Evolutionary conservation across 2,329 filamentous ascomycete genomes (phyloP).

Genomic region (Paradendryphiella salina): DNA sequence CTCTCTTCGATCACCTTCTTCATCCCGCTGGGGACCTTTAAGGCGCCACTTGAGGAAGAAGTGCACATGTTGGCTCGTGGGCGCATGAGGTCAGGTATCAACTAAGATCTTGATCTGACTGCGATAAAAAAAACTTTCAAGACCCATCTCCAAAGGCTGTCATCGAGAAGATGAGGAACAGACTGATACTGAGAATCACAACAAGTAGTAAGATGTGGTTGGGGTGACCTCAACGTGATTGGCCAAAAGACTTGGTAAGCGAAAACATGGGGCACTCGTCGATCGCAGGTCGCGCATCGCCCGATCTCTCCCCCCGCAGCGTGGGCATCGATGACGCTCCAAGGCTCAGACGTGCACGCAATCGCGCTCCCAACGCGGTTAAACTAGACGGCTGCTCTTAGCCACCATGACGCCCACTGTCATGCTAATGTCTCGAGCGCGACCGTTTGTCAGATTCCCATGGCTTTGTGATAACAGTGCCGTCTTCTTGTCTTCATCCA

Average conservation of each 20-base stretch:
- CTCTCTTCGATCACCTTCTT: not conserved
- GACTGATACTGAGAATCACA: not conserved
- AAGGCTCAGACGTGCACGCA: slow-evolving; percentile 4
- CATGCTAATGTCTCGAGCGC: not conserved
- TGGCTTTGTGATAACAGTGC: not conserved
- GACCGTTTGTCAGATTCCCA: not conserved
- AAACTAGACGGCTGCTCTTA: slow-evolving; percentile 1
- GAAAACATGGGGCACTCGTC: slow-evolving; percentile 1
- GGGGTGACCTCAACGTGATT: not conserved
- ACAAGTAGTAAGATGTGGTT: not conserved
- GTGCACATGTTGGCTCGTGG: not conserved
- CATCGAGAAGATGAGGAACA: no score
- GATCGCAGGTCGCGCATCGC: slow-evolving; percentile 1
- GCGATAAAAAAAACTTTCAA: no score
- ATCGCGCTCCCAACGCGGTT: slow-evolving; percentile 6
- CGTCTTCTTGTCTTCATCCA: not conserved
- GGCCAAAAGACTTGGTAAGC: not conserved
- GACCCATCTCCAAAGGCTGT: no score
- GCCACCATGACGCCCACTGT: slow-evolving; percentile 11
- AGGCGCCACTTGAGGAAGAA: not conserved
- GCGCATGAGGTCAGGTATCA: no score
- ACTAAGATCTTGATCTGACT: no score
- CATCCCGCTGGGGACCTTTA: not conserved
- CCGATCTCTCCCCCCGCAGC: slow-evolving; percentile 1
- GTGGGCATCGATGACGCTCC: slow-evolving; percentile 16